phyloP scores from a whole-genome alignment of 805 yeast genomes.

The Lipomyces starkeyi region DNA sequence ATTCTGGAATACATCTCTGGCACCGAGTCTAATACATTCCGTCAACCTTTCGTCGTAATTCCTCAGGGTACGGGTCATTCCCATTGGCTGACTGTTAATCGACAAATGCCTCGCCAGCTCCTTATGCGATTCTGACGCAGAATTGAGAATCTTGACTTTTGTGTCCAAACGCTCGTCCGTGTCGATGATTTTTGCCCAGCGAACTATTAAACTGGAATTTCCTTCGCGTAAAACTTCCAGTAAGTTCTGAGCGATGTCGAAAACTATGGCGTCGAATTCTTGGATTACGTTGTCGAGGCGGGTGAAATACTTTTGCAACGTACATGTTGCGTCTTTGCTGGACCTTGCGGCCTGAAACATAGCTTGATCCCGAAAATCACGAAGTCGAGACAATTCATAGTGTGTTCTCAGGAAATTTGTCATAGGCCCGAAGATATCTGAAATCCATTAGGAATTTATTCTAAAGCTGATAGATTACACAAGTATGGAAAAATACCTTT shows the following conservation, averaged over 20 bases:
- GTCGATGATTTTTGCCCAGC: constrained; percentile 78
- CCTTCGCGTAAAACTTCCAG: constrained; percentile 76
- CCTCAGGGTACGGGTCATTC: constrained; percentile 23
- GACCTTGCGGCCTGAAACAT: constrained; percentile 55
- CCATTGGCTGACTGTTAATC: constrained; percentile 14
- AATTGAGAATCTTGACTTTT: constrained; percentile 48
- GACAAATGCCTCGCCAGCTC: constrained; percentile 26
- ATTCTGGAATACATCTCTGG: constrained; percentile 69
- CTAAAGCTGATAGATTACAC: neutral
- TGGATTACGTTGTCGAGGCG: constrained; percentile 57
- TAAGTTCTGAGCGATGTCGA: constrained; percentile 70
- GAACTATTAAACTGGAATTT: constrained; percentile 69
- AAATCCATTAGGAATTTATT: neutral
- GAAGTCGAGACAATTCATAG: constrained; percentile 67
- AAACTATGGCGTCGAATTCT: constrained; percentile 64
- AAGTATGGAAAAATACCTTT: constrained; percentile 16
- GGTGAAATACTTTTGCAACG: constrained; percentile 56
- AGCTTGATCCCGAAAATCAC: constrained; percentile 81
- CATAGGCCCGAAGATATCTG: constrained; percentile 44
- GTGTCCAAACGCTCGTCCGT: constrained; percentile 80
- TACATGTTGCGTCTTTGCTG: constrained; percentile 68
- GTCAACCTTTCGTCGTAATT: constrained; percentile 32
- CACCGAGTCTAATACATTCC: constrained; percentile 47
- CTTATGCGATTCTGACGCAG: constrained; percentile 26
- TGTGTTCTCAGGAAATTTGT: constrained; percentile 70